A percentile compares a stretch with the other conserved stretches of the same genome.
These are phyloP conservation scores for Crassisporium funariophilum DNA, from an alignment of 768 basidiomycete genomes.

Conservation along the genomic window DNA sequence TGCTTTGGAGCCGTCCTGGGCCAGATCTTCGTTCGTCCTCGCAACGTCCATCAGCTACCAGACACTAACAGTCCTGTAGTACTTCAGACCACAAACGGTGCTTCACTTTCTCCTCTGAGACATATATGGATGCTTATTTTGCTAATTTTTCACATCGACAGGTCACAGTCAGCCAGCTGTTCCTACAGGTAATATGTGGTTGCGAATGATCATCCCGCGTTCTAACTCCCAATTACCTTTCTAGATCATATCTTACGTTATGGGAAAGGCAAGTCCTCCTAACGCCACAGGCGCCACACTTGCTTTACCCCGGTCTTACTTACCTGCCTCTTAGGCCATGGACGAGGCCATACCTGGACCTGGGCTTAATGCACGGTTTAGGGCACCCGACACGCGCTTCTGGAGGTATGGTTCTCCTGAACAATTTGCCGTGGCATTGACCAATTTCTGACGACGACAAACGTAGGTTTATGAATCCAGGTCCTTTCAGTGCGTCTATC, in stretches of 20 bases:
- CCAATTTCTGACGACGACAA: conserved; percentile 30
- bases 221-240: not conserved
- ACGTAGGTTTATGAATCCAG: conserved; percentile 51
- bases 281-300: too few species aligned
- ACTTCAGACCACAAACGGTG: conserved; percentile 51
- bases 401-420: conserved; percentile 32
- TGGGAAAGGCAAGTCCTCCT: conserved; percentile 34
- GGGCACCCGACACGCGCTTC: conserved; percentile 34
- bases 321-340: conserved; percentile 12
- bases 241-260: conserved; percentile 48
- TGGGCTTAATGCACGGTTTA: conserved; percentile 17
- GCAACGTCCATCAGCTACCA: too few species aligned
- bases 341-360: conserved; percentile 37
- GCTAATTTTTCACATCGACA: not conserved
- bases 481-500: conserved; percentile 51
- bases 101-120: conserved; percentile 1
- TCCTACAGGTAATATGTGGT: conserved; percentile 33
- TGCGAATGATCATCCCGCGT: not conserved
- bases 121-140: not conserved
- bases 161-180: conserved; percentile 42
- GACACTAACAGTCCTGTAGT: too few species aligned
- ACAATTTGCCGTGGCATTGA: not conserved
- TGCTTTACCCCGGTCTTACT: not conserved
- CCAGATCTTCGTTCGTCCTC: conserved; percentile 51
- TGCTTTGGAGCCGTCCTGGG: conserved; percentile 53